These are phyloP conservation scores for Ettlia oleoabundans DNA, from an alignment of 139 green algal species.

Conservation along the genomic window DNA sequence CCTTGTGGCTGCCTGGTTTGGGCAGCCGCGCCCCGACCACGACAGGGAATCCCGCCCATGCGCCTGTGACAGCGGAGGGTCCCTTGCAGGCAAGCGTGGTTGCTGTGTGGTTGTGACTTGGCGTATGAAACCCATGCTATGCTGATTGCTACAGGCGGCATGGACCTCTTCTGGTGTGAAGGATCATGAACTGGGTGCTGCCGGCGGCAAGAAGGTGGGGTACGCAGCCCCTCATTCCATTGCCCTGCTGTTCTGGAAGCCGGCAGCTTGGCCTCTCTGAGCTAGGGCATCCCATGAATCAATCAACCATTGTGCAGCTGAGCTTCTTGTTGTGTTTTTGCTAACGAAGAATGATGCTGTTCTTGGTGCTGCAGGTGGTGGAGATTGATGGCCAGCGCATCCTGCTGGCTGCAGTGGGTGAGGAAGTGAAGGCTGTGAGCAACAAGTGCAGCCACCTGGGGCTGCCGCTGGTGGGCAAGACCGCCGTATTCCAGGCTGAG, in stretches of 20 bases:
- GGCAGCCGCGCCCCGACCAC: too few species aligned
- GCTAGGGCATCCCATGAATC: too few species aligned
- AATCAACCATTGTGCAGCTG: neutral
- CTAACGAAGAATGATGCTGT: neutral
- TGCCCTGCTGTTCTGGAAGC: neutral
- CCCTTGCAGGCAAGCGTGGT: too few species aligned
- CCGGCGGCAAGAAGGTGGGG: constrained; percentile 32
- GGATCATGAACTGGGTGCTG: neutral
- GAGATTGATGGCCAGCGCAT: constrained; percentile 35
- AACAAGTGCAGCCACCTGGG: constrained; percentile 86
- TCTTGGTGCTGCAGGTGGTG: constrained; percentile 1
- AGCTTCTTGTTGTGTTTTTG: neutral
- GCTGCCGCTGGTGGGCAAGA: constrained; percentile 79
- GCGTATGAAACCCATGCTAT: too few species aligned
- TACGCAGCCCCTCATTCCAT: neutral
- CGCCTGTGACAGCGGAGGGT: too few species aligned
- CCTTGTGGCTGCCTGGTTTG: too few species aligned
- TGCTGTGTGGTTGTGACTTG: neutral
- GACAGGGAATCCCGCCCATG: too few species aligned
- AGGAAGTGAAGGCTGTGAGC: constrained; percentile 66
- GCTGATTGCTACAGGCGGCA: neutral
- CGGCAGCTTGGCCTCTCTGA: too few species aligned
- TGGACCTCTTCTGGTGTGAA: constrained; percentile 27
- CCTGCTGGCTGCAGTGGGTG: constrained; percentile 57
- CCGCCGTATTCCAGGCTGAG: constrained; percentile 40